A percentile compares a stretch with the other conserved stretches of the same genome.
Evolutionary conservation across 768 basidiomycete species (phyloP).

Genomic region (Tephrocybe rancida): DNA sequence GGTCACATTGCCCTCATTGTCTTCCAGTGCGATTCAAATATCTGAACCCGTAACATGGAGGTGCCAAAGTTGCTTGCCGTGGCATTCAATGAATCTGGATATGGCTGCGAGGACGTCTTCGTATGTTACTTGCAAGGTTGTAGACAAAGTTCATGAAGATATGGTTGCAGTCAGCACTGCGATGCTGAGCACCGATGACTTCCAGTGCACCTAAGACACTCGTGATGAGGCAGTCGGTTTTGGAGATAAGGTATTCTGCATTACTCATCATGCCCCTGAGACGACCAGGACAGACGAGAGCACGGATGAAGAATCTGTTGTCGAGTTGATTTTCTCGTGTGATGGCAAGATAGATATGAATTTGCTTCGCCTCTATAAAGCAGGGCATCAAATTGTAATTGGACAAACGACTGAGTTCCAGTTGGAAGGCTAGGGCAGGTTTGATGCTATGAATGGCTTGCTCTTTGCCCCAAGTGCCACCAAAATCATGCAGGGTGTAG

Average conservation of each 20-base stretch:
- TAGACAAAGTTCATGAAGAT: constrained; percentile 99
- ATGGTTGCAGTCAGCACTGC: constrained; percentile 96
- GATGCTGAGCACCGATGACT: constrained; percentile 86
- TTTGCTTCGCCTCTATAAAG: constrained; percentile 96
- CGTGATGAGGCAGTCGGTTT: constrained; percentile 95
- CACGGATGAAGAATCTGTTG: constrained; percentile 96
- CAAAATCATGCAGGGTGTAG: constrained; percentile 82
- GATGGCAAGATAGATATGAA: constrained; percentile 96
- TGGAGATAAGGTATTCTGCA: constrained; percentile 97
- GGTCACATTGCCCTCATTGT: constrained; percentile 91
- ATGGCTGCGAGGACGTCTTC: constrained; percentile 97
- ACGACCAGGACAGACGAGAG: constrained; percentile 93
- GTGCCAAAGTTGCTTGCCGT: constrained; percentile 98
- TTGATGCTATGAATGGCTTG: constrained; percentile 97
- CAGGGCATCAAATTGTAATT: constrained; percentile 97
- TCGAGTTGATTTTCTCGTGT: constrained; percentile 98
- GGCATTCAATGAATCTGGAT: constrained; percentile 98
- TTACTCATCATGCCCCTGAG: constrained; percentile 90
- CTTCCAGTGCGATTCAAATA: constrained; percentile 93
- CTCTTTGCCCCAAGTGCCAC: constrained; percentile 87
- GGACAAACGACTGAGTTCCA: constrained; percentile 94
- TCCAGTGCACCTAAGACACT: constrained; percentile 93
- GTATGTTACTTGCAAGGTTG: constrained; percentile 91
- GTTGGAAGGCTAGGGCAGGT: constrained; percentile 96
- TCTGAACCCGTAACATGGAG: constrained; percentile 98